Percentiles rank a stretch among this genome's conserved stretches.
Evolutionary conservation across 2,329 filamentous ascomycete species (phyloP).

Genomic region (Arthrobotrys musiformis): DNA sequence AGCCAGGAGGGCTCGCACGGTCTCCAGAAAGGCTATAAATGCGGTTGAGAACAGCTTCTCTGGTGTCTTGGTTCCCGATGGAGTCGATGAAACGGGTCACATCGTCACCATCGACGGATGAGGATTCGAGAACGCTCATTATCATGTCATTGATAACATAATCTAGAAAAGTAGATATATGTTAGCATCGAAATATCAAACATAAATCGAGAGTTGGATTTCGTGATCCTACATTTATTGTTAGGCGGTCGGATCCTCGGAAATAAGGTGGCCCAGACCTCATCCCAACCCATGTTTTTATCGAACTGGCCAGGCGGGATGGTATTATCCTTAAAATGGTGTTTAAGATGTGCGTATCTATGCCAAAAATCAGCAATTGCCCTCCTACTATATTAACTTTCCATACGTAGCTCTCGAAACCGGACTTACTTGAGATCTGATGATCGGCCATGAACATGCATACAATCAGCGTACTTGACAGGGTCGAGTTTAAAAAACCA

Average conservation of each 20-base stretch:
- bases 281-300: slow-evolving; percentile 54
- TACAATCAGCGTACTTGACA: slow-evolving; percentile 46
- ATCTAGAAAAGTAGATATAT: slow-evolving; percentile 1
- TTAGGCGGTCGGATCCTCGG: slow-evolving; percentile 25
- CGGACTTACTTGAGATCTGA: slow-evolving; percentile 51
- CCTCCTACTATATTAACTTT: too few species aligned
- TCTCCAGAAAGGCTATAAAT: slow-evolving; percentile 25
- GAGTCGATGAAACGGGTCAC: slow-evolving; percentile 44
- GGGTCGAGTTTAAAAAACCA: slow-evolving; percentile 54
- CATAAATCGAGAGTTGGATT: too few species aligned
- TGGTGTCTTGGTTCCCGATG: slow-evolving; percentile 6
- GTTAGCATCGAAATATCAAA: background rate
- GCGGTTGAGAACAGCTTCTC: slow-evolving; percentile 23
- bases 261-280: slow-evolving; percentile 48
- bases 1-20: slow-evolving; percentile 14
- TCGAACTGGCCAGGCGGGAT: slow-evolving; percentile 38
- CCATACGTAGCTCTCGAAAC: too few species aligned
- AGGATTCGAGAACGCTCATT: slow-evolving; percentile 39
- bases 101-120: slow-evolving; percentile 30
- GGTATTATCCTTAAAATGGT: slow-evolving; percentile 25
- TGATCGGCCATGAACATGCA: slow-evolving; percentile 49
- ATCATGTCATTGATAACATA: slow-evolving; percentile 53
- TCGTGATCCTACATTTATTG: slow-evolving; percentile 35
- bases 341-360: slow-evolving; percentile 49
- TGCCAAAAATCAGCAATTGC: background rate